Evolutionary conservation across 2,329 filamentous ascomycete species (phyloP).

Genomic region (Monosporascus sp.): DNA sequence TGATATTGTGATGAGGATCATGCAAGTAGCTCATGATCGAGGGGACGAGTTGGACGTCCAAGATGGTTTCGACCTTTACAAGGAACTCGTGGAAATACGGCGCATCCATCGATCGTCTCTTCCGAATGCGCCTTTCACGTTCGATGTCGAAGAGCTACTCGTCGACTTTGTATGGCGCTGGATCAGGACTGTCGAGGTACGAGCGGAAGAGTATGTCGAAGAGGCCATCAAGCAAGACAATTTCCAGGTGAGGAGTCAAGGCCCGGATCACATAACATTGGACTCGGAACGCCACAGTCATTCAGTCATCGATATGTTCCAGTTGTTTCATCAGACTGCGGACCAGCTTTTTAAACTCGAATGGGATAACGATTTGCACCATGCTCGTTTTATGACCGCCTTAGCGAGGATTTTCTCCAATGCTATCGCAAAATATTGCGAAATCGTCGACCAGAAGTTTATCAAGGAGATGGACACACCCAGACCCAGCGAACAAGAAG

Average conservation of each 20-base stretch:
- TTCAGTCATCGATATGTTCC: constrained; percentile 89
- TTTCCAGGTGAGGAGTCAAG: constrained; percentile 68
- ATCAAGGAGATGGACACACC: constrained; percentile 87
- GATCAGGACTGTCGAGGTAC: constrained; percentile 75
- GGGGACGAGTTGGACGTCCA: constrained; percentile 76
- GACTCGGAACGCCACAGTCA: constrained; percentile 88
- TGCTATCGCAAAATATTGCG: constrained; percentile 84
- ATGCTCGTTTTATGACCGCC: constrained; percentile 95
- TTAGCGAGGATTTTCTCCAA: constrained; percentile 78
- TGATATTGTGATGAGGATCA: constrained; percentile 76
- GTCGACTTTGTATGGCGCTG: constrained; percentile 95
- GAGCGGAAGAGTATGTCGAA: constrained; percentile 78
- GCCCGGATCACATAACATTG: constrained; percentile 55
- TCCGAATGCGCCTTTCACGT: constrained; percentile 70
- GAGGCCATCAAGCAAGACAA: constrained; percentile 85
- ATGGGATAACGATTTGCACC: constrained; percentile 90
- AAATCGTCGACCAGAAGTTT: constrained; percentile 81
- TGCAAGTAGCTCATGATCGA: constrained; percentile 64
- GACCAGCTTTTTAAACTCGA: constrained; percentile 80
- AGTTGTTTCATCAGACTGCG: constrained; percentile 85
- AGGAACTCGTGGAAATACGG: constrained; percentile 78
- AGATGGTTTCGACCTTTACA: constrained; percentile 92
- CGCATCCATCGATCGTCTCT: constrained; percentile 72
- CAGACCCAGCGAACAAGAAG: constrained; percentile 72
- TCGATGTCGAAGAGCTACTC: constrained; percentile 79